Evolutionary conservation across 1,284 basidiomycete species (phyloP).

Genomic region (Ganoderma sinense): DNA sequence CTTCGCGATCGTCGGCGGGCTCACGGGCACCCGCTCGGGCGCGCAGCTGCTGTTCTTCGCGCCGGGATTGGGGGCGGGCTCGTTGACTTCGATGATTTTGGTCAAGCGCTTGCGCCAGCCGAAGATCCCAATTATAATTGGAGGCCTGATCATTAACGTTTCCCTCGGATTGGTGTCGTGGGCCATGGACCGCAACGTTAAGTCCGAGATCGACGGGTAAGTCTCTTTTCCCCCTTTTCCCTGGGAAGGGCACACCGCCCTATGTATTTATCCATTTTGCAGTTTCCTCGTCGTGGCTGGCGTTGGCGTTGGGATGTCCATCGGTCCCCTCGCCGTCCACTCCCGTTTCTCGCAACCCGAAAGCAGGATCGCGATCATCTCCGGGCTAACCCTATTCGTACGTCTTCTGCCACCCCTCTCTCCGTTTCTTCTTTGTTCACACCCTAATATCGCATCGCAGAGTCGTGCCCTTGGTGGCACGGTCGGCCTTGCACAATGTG

Average conservation of each 20-base stretch:
- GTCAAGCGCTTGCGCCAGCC: slow-evolving; percentile 45
- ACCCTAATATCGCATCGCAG: slow-evolving; percentile 33
- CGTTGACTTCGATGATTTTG: slow-evolving; percentile 37
- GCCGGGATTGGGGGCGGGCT: slow-evolving; percentile 50
- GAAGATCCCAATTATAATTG: slow-evolving; percentile 49
- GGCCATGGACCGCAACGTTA: slow-evolving; percentile 47
- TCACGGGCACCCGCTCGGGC: slow-evolving; percentile 47
- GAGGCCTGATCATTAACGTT: slow-evolving; percentile 45
- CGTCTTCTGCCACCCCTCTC: slow-evolving; percentile 20
- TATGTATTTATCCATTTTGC: not conserved
- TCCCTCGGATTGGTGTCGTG: slow-evolving; percentile 51
- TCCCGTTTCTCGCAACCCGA: slow-evolving; percentile 53
- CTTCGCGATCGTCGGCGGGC: slow-evolving; percentile 51
- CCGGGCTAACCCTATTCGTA: slow-evolving; percentile 53
- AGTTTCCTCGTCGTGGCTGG: slow-evolving; percentile 57
- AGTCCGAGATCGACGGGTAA: slow-evolving; percentile 48
- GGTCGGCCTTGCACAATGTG: slow-evolving; percentile 58
- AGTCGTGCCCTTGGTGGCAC: slow-evolving; percentile 58
- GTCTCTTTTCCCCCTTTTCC: not conserved
- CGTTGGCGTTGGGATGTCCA: slow-evolving; percentile 50
- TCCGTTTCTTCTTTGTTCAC: not conserved
- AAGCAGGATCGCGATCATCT: slow-evolving; percentile 48
- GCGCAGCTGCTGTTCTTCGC: slow-evolving; percentile 57
- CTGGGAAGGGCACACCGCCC: not conserved
- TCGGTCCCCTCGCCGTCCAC: slow-evolving; percentile 50